These are phyloP conservation scores for Boletus sensibilis DNA, from an alignment of 768 basidiomycete species.

Conservation along the genomic window DNA sequence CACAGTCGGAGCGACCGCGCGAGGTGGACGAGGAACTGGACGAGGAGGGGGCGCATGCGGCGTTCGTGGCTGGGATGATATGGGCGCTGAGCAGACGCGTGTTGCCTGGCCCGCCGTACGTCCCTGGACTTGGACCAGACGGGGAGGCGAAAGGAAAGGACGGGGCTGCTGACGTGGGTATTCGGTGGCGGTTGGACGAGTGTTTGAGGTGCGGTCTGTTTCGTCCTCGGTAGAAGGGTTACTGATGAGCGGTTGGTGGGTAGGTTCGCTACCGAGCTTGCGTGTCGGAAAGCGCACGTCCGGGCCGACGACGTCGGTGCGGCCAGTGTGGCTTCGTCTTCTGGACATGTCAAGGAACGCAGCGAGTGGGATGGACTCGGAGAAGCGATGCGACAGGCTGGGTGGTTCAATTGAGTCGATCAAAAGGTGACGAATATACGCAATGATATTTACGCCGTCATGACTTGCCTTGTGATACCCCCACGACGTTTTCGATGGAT, in stretches of 20 bases:
- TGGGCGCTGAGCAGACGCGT: constrained; percentile 72
- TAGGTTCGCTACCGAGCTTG: constrained; percentile 83
- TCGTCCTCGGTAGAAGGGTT: background rate
- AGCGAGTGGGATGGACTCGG: constrained; percentile 66
- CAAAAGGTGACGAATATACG: background rate
- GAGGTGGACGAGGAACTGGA: constrained; percentile 47
- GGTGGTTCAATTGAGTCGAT: constrained; percentile 61
- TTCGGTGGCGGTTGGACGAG: constrained; percentile 78
- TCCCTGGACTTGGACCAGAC: constrained; percentile 37
- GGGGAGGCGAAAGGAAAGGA: constrained; percentile 34
- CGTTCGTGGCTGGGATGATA: constrained; percentile 87
- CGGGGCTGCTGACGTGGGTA: constrained; percentile 35
- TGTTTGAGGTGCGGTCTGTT: constrained; percentile 58
- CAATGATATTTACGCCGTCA: background rate
- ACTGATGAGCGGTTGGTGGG: background rate
- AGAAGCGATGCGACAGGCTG: constrained; percentile 69
- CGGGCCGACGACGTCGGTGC: background rate
- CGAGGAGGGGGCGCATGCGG: constrained; percentile 77
- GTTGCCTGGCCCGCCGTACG: constrained; percentile 76
- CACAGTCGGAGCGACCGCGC: constrained; percentile 10
- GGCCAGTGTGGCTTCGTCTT: constrained; percentile 11
- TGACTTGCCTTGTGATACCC: constrained; percentile 7
- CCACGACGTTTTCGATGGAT: background rate
- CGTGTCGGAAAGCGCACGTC: constrained; percentile 62
- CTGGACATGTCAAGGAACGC: constrained; percentile 34